A percentile compares a stretch with the other conserved stretches of the same genome.
phyloP scores from a whole-genome alignment of 805 yeast species.

The Huiozyma sinensis region DNA sequence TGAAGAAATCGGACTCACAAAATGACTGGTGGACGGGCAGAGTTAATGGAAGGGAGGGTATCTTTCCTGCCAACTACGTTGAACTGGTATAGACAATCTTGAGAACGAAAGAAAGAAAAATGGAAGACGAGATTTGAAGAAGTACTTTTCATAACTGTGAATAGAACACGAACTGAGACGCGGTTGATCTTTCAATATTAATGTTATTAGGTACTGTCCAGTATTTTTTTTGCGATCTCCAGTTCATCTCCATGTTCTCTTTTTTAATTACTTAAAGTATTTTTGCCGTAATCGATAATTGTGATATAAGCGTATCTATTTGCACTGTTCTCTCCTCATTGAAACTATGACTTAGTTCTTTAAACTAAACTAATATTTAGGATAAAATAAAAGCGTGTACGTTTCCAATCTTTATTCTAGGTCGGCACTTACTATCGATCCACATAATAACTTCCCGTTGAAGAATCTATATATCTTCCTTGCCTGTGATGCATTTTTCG shows the following conservation, averaged over 20 bases:
- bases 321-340: slow-evolving; percentile 8
- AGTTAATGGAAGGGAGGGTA: slow-evolving; percentile 75
- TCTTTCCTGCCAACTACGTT: slow-evolving; percentile 97
- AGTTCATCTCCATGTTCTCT: background rate
- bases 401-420: no score
- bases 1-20: slow-evolving; percentile 74
- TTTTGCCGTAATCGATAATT: background rate
- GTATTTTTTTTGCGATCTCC: background rate
- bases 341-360: slow-evolving; percentile 1
- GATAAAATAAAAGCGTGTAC: no score
- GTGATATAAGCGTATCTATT: background rate
- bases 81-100: slow-evolving; percentile 39
- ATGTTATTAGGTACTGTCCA: background rate
- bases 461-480: slow-evolving; percentile 14
- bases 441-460: slow-evolving; percentile 21
- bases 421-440: slow-evolving; percentile 13
- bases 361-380: no score
- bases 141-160: no score
- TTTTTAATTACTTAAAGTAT: background rate
- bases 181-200: no score
- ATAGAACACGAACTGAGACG: no score
- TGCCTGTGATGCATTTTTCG: slow-evolving; percentile 17
- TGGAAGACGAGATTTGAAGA: background rate
- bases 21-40: slow-evolving; percentile 99
- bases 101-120: background rate